Conservation (phyloP, 2,329 filamentous ascomycete species). For the Colletotrichum abscissum region DNA sequence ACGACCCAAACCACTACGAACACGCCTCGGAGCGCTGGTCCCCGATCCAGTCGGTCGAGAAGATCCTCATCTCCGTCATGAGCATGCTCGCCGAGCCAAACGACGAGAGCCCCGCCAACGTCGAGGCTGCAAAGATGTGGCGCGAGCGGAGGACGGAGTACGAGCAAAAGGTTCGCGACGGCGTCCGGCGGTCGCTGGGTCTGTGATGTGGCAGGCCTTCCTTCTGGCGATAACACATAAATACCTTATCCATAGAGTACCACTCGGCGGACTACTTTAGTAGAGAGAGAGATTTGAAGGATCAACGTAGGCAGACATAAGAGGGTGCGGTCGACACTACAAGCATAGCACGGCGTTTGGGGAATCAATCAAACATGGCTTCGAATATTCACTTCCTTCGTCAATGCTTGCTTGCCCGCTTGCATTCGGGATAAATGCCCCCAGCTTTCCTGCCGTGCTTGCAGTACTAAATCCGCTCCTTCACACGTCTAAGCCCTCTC, state of each 20-base stretch:
- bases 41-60: conserved; percentile 96
- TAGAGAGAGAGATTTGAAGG: no score
- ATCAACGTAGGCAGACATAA: neutral
- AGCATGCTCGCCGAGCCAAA: conserved; percentile 98
- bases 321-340: neutral
- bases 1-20: conserved; percentile 99
- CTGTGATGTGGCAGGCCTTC: conserved; percentile 56
- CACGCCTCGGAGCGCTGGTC: conserved; percentile 96
- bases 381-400: conserved; percentile 25
- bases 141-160: conserved; percentile 85
- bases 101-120: conserved; percentile 95
- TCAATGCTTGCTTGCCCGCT: neutral
- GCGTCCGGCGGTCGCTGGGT: conserved; percentile 83
- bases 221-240: no score
- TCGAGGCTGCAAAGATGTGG: conserved; percentile 98
- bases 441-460: neutral
- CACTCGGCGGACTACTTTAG: no score
- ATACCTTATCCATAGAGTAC: no score
- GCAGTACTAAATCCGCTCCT: neutral
- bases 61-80: conserved; percentile 97
- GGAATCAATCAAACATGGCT: conserved; percentile 33
- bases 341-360: conserved; percentile 41
- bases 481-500: neutral
- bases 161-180: conserved; percentile 85
- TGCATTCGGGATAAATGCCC: neutral